phyloP scores from a whole-genome alignment of 352 stramenopile species.

The Phytophthora meadii region DNA sequence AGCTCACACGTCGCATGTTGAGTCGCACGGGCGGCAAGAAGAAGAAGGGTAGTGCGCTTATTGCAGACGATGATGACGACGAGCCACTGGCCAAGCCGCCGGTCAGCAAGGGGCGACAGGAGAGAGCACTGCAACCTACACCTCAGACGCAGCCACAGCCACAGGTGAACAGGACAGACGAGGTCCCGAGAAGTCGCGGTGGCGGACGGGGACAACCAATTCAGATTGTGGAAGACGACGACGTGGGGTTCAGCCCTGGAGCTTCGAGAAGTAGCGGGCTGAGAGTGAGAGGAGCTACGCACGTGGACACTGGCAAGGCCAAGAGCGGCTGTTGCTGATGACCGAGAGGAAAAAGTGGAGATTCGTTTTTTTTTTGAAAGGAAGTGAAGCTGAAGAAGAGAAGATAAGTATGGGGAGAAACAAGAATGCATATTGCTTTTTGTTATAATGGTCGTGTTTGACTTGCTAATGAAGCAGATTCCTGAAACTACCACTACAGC shows the following conservation, averaged over 20 bases:
- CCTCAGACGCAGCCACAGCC: constrained; percentile 26
- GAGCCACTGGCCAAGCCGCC: constrained; percentile 39
- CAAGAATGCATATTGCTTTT: constrained; percentile 32
- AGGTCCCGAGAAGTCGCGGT: constrained; percentile 43
- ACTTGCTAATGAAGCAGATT: not conserved
- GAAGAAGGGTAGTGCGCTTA: constrained; percentile 79
- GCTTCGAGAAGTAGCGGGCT: constrained; percentile 47
- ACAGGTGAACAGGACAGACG: constrained; percentile 38
- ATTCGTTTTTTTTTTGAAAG: constrained; percentile 26
- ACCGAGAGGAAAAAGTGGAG: constrained; percentile 1
- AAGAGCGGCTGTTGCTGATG: constrained; percentile 68
- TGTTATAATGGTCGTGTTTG: not conserved
- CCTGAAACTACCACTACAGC: no score
- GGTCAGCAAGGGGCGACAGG: constrained; percentile 21
- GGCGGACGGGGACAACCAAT: constrained; percentile 62
- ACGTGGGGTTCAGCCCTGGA: constrained; percentile 30
- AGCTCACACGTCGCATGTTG: constrained; percentile 88
- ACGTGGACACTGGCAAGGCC: constrained; percentile 58
- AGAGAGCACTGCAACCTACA: constrained; percentile 6
- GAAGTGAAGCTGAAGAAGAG: constrained; percentile 18
- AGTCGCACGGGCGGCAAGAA: constrained; percentile 71
- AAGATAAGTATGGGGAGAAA: constrained; percentile 16
- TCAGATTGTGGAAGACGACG: constrained; percentile 72
- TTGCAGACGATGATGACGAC: constrained; percentile 75
- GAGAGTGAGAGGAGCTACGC: constrained; percentile 55